A percentile compares a stretch with the other conserved stretches of the same genome.
These are phyloP conservation scores for Pulveroboletus sp. DNA, from an alignment of 768 basidiomycete genomes.

Conservation along the genomic window DNA sequence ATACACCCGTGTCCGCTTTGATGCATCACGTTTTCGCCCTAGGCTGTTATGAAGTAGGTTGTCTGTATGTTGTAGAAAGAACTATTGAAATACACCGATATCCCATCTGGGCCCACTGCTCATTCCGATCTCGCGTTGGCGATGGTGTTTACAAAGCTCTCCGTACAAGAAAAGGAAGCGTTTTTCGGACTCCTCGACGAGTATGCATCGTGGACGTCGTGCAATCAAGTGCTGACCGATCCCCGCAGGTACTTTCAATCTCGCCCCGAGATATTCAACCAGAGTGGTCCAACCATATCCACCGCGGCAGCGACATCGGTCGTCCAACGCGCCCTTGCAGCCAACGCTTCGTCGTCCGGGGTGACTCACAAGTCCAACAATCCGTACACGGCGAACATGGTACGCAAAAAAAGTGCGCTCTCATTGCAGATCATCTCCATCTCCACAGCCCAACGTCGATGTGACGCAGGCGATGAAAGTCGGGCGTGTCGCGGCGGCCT, in stretches of 20 bases:
- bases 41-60: constrained; percentile 26
- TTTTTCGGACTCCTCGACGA: constrained; percentile 82
- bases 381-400: constrained; percentile 31
- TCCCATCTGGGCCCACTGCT: neutral
- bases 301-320: constrained; percentile 38
- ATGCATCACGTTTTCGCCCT: constrained; percentile 17
- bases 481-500: constrained; percentile 59
- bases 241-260: constrained; percentile 66
- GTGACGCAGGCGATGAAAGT: constrained; percentile 33
- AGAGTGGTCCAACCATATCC: constrained; percentile 18
- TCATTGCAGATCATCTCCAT: no score
- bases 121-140: neutral
- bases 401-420: constrained; percentile 27
- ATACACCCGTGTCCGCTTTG: constrained; percentile 12
- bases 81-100: constrained; percentile 12
- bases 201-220: constrained; percentile 35
- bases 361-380: constrained; percentile 31
- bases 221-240: neutral
- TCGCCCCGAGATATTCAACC: constrained; percentile 62
- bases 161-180: constrained; percentile 69
- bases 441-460: constrained; percentile 34
- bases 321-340: constrained; percentile 43
- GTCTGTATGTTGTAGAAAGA: constrained; percentile 33
- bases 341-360: constrained; percentile 16
- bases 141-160: constrained; percentile 75